These are phyloP conservation scores for Amaranthus cruentus DNA, from an alignment of 148 eudicot species.

Conservation along the genomic window DNA sequence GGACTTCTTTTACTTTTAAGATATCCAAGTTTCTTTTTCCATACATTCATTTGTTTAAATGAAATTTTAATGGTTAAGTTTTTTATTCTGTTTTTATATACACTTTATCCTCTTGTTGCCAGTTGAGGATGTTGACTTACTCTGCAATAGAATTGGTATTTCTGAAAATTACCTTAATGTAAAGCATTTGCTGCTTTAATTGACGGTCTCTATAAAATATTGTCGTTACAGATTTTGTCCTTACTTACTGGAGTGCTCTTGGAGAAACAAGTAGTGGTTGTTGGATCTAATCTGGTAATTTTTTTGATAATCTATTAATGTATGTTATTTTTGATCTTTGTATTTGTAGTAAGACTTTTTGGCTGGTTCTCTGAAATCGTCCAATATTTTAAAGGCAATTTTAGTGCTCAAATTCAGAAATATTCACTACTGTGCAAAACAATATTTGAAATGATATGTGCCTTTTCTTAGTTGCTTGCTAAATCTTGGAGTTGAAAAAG, in stretches of 20 bases:
- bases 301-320: neutral
- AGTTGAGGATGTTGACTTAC: neutral
- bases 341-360: neutral
- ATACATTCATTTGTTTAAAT: too few relatives aligned
- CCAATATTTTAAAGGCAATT: neutral
- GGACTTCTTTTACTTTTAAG: neutral
- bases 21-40: too few relatives aligned
- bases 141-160: neutral
- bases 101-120: too few relatives aligned
- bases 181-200: neutral
- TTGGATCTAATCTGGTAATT: conserved; percentile 78
- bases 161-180: too few relatives aligned
- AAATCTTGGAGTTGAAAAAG: neutral
- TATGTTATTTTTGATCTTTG: neutral
- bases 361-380: neutral
- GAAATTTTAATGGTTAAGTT: too few relatives aligned
- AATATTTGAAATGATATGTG: neutral
- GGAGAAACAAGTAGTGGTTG: conserved; percentile 80
- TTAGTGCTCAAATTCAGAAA: neutral
- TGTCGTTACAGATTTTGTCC: conserved; percentile 58
- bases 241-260: conserved; percentile 73
- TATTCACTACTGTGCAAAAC: neutral
- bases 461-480: too few relatives aligned
- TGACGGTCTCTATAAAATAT: neutral
- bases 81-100: neutral